phyloP scores from a whole-genome alignment of 176 grass and related monocot species.

The Carex parvula region DNA sequence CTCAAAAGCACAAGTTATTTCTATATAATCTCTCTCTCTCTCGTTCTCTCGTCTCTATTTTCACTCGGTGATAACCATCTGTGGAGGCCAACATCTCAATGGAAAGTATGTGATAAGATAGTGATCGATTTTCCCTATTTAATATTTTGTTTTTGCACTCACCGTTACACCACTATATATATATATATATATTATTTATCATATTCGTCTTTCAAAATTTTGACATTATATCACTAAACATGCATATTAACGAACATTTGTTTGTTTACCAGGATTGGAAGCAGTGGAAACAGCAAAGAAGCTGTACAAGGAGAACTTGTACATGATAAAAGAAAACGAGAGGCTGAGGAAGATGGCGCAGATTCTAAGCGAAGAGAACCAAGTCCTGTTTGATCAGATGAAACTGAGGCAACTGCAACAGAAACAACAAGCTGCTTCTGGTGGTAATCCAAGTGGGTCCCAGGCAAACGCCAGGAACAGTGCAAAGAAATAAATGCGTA shows the following conservation, averaged over 20 bases:
- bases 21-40: not conserved
- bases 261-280: constrained; percentile 21
- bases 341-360: constrained; percentile 73
- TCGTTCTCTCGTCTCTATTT: no score
- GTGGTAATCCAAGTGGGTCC: not conserved
- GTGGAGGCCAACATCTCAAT: not conserved
- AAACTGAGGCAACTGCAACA: constrained; percentile 31
- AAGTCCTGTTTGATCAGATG: constrained; percentile 60
- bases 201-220: no score
- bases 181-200: no score
- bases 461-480: not conserved
- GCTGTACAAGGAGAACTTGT: constrained; percentile 79
- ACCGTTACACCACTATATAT: no score
- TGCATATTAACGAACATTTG: not conserved
- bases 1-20: not conserved
- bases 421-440: not conserved
- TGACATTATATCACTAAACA: not conserved
- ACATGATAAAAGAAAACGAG: constrained; percentile 87
- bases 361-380: constrained; percentile 78
- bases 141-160: not conserved
- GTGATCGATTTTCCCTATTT: not conserved
- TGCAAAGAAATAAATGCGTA: not conserved
- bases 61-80: not conserved
- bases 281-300: constrained; percentile 68
- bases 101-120: not conserved